phyloP scores from a whole-genome alignment of 192 early-diverging fungal species.

The Backusella tuberculispora region DNA sequence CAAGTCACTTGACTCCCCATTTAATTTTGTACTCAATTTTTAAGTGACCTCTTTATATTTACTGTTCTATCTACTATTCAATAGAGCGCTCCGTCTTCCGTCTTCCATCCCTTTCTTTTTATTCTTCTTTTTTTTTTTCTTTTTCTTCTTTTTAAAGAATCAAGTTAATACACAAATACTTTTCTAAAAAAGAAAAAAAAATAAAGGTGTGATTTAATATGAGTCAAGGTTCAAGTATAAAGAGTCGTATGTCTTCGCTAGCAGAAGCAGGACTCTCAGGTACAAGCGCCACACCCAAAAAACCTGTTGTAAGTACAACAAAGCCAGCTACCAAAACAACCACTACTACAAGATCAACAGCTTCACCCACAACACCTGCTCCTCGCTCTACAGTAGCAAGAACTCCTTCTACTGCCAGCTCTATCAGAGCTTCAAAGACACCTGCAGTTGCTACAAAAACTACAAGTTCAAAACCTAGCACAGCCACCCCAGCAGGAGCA shows the following conservation, averaged over 20 bases:
- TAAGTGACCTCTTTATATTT: background rate
- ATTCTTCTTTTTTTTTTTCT: background rate
- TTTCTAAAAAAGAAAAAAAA: background rate
- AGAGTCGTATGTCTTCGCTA: constrained; percentile 21
- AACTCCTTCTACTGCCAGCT: background rate
- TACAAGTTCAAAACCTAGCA: background rate
- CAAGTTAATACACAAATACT: background rate
- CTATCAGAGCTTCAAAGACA: constrained; percentile 14
- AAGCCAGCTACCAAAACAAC: constrained; percentile 9
- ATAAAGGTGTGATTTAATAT: background rate
- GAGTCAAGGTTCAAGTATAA: constrained; percentile 20
- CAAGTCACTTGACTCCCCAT: constrained; percentile 6
- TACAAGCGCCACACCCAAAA: constrained; percentile 2
- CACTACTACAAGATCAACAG: background rate
- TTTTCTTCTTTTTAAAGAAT: background rate
- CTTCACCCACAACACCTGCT: background rate
- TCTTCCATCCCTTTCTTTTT: background rate
- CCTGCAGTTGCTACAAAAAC: background rate
- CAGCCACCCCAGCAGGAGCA: background rate
- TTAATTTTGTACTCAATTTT: constrained; percentile 10
- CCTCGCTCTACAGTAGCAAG: background rate
- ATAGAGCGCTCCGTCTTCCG: background rate
- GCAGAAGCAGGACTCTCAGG: constrained; percentile 15
- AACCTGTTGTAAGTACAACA: background rate
- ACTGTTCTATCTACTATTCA: background rate